A percentile compares a stretch with the other conserved stretches of the same genome.
phyloP scores from a whole-genome alignment of 2,329 filamentous ascomycete genomes.

The Colletotrichum orbiculare region DNA sequence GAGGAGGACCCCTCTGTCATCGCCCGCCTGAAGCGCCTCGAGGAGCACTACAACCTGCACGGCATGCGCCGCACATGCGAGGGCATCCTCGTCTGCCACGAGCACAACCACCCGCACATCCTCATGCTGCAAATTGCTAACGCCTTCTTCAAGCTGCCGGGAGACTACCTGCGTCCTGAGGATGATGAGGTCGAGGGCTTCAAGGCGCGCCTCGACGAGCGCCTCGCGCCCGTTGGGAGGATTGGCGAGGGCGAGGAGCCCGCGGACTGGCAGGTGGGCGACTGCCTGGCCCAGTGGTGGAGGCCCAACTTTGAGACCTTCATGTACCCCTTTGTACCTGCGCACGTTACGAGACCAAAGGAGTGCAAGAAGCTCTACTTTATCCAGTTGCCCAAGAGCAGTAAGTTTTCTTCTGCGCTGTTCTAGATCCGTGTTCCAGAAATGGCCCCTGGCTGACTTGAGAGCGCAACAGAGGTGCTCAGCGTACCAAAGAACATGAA shows the following conservation, averaged over 20 bases:
- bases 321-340: conserved; percentile 98
- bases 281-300: conserved; percentile 98
- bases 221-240: conserved; percentile 90
- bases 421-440: conserved; percentile 13
- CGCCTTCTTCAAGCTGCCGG: conserved; percentile 98
- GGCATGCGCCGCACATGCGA: conserved; percentile 98
- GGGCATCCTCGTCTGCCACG: conserved; percentile 96
- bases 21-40: conserved; percentile 90
- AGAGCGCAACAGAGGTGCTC: conserved; percentile 76
- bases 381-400: conserved; percentile 91
- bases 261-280: conserved; percentile 93
- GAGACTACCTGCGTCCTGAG: conserved; percentile 89
- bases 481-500: conserved; percentile 99
- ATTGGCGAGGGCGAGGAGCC: conserved; percentile 86
- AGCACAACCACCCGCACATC: conserved; percentile 98
- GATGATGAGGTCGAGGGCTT: conserved; percentile 96
- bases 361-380: conserved; percentile 99
- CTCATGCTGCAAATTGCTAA: conserved; percentile 99
- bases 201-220: conserved; percentile 90
- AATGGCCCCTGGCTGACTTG: conserved; percentile 36
- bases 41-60: conserved; percentile 91
- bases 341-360: conserved; percentile 95
- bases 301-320: conserved; percentile 99
- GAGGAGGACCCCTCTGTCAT: conserved; percentile 97
- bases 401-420: conserved; percentile 61